Percentiles rank a stretch among this genome's conserved stretches.
Evolutionary conservation across 2,329 filamentous ascomycete genomes (phyloP).

Genomic region (Magnaporthiopsis poae): DNA sequence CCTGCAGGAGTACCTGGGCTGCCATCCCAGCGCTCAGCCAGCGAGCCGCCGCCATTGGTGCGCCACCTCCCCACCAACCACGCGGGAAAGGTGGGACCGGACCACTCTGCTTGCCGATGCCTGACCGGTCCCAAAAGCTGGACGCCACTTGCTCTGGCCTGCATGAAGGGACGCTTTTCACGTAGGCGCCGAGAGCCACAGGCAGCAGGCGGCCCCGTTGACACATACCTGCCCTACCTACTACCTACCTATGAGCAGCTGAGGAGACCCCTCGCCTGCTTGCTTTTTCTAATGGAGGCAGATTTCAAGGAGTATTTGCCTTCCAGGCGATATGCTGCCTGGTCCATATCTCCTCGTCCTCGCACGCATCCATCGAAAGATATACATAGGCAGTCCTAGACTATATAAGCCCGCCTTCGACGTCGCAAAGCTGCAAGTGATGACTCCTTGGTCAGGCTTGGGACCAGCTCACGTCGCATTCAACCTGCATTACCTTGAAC

Average conservation of each 20-base stretch:
- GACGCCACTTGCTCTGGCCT: background rate
- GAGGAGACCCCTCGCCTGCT: background rate
- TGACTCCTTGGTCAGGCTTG: background rate
- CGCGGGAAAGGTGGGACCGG: background rate
- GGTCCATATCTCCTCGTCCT: no score
- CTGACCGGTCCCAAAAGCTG: background rate
- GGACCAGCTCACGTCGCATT: background rate
- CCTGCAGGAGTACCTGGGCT: no score
- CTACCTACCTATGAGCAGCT: background rate
- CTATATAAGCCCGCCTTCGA: background rate
- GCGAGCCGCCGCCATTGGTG: background rate
- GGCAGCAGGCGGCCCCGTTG: background rate
- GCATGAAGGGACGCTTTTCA: background rate
- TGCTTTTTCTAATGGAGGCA: background rate
- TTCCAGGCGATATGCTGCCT: no score
- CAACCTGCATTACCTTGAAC: background rate
- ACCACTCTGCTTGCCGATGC: background rate
- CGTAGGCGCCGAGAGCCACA: background rate
- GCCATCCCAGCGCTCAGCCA: no score
- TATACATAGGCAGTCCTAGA: no score
- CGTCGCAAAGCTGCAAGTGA: background rate
- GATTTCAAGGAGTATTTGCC: background rate
- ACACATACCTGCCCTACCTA: background rate
- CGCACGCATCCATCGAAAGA: no score
- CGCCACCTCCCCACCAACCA: background rate